phyloP scores from a whole-genome alignment of 495 filamentous ascomycete genomes.

The Aspergillus hancockii region DNA sequence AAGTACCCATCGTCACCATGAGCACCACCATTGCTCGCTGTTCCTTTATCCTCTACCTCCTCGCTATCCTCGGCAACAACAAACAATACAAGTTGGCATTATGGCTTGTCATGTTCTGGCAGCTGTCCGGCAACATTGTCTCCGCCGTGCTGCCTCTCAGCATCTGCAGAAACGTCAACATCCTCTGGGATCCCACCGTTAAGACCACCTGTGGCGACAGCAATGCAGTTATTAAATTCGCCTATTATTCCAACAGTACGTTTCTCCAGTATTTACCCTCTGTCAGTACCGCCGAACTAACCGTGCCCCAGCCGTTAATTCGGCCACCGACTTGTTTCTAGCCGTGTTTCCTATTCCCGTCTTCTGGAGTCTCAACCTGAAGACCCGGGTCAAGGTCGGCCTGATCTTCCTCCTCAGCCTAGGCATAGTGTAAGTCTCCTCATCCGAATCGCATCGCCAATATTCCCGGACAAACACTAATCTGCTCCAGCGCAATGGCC shows the following conservation, averaged over 20 bases:
- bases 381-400: conserved; percentile 38
- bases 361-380: conserved; percentile 47
- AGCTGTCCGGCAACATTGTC: conserved; percentile 32
- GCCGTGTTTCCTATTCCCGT: conserved; percentile 44
- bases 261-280: not conserved
- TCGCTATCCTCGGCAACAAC: conserved; percentile 32
- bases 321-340: conserved; percentile 42
- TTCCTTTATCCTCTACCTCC: conserved; percentile 36
- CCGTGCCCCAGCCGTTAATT: conserved; percentile 36
- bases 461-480: too few relatives aligned
- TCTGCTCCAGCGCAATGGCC: conserved; percentile 31
- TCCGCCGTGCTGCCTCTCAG: conserved; percentile 32
- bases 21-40: conserved; percentile 37
- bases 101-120: conserved; percentile 28
- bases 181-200: conserved; percentile 29
- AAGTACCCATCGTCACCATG: conserved; percentile 34
- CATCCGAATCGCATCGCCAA: too few relatives aligned
- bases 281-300: not conserved
- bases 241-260: conserved; percentile 38
- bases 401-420: conserved; percentile 42
- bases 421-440: conserved; percentile 36
- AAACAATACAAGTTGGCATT: conserved; percentile 28
- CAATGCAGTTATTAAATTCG: conserved; percentile 27
- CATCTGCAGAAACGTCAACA: conserved; percentile 30
- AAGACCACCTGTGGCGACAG: conserved; percentile 30